Conservation (phyloP, 768 basidiomycete species). For the Trametes sanguinea region DNA sequence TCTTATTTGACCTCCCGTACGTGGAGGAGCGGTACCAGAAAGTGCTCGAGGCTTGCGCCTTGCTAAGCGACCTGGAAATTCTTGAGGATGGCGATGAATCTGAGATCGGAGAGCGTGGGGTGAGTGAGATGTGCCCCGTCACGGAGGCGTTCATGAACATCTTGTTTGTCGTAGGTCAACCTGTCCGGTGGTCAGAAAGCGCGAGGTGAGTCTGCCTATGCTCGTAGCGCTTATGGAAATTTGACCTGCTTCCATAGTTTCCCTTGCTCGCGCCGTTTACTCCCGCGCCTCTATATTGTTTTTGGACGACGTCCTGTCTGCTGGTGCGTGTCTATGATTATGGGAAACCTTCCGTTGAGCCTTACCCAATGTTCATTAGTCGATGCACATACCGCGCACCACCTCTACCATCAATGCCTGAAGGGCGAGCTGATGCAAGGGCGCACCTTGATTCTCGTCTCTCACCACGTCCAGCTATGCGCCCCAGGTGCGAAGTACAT, state of each 20-base stretch:
- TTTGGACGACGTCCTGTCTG: slow-evolving; percentile 77
- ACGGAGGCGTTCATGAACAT: background rate
- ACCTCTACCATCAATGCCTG: slow-evolving; percentile 79
- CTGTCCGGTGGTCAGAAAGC: slow-evolving; percentile 58
- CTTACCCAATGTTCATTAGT: slow-evolving; percentile 43
- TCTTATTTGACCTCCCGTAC: slow-evolving; percentile 78
- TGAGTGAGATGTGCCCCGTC: slow-evolving; percentile 32
- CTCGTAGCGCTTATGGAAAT: background rate
- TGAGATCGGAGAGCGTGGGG: slow-evolving; percentile 86
- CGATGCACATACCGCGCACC: slow-evolving; percentile 83
- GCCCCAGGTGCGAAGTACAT: slow-evolving; percentile 78
- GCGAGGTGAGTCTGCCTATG: slow-evolving; percentile 40
- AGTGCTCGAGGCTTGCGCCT: slow-evolving; percentile 70
- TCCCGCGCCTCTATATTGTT: slow-evolving; percentile 81
- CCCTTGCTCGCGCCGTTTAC: slow-evolving; percentile 84
- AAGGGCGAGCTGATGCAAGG: slow-evolving; percentile 75
- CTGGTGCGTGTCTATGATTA: slow-evolving; percentile 32
- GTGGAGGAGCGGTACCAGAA: slow-evolving; percentile 72
- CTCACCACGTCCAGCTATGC: slow-evolving; percentile 92
- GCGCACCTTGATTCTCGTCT: slow-evolving; percentile 86
- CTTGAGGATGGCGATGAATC: slow-evolving; percentile 87
- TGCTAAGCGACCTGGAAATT: slow-evolving; percentile 75
- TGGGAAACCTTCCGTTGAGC: background rate
- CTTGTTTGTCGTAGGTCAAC: slow-evolving; percentile 37
- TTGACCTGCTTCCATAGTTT: slow-evolving; percentile 44